Evolutionary conservation across 2,329 filamentous ascomycete species (phyloP).

Genomic region (Curvularia eragrostidis): DNA sequence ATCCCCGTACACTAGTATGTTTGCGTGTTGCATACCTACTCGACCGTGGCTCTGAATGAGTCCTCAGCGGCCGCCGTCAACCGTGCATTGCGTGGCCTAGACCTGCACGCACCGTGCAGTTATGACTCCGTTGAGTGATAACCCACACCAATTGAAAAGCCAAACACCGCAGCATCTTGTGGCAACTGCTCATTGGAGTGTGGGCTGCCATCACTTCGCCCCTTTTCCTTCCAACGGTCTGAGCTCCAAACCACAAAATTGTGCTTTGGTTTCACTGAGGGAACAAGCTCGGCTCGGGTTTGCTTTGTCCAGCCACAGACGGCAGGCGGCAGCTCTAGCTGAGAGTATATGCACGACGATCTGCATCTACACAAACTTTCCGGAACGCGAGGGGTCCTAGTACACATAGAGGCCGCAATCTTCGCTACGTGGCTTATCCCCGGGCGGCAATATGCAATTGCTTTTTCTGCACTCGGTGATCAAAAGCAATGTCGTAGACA

Average conservation of each 20-base stretch:
- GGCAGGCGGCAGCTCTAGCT: background rate
- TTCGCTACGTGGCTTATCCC: background rate
- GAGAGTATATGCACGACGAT: background rate
- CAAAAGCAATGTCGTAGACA: background rate
- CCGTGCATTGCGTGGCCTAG: slow-evolving; percentile 2
- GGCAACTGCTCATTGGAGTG: background rate
- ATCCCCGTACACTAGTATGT: too few relatives aligned
- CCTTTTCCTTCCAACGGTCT: background rate
- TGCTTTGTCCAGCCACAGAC: background rate
- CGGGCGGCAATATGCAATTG: background rate
- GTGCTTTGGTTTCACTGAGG: too few relatives aligned
- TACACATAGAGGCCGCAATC: background rate
- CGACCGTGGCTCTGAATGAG: background rate
- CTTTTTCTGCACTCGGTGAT: background rate
- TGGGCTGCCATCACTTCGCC: background rate
- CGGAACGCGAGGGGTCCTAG: background rate
- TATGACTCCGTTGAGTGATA: background rate
- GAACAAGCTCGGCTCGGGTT: background rate
- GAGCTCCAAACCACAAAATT: background rate
- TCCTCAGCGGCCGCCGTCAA: background rate
- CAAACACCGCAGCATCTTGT: background rate
- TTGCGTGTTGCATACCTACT: too few relatives aligned
- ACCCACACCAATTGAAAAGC: background rate
- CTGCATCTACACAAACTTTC: background rate
- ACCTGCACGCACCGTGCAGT: background rate